Conservation (phyloP, 345 rosid species). For the Psidium guajava region DNA sequence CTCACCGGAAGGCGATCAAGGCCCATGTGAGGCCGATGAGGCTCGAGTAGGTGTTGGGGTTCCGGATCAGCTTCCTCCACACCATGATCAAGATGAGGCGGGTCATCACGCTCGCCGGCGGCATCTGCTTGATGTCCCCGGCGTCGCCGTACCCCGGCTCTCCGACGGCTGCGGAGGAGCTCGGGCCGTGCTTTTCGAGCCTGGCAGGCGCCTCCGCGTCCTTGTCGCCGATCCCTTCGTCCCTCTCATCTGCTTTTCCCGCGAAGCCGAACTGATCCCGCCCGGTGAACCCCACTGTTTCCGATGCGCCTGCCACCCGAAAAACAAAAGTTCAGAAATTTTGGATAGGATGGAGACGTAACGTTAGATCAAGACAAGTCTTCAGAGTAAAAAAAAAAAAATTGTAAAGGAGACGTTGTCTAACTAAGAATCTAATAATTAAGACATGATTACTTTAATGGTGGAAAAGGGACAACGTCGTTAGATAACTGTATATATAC, state of each 20-base stretch:
- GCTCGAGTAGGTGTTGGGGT: slow-evolving; percentile 96
- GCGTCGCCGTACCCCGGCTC: slow-evolving; percentile 15
- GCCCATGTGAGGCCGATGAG: slow-evolving; percentile 86
- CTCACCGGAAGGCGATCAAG: slow-evolving; percentile 70
- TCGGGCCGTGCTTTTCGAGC: slow-evolving; percentile 45
- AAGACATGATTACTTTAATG: not conserved
- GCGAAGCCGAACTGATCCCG: slow-evolving; percentile 38
- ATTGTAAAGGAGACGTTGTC: not conserved
- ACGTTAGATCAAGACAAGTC: not conserved
- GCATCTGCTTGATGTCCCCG: slow-evolving; percentile 43
- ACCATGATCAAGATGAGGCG: slow-evolving; percentile 92
- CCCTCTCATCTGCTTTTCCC: slow-evolving; percentile 40
- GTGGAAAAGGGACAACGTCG: not conserved
- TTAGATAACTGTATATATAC: slow-evolving; percentile 12
- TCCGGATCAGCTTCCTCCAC: slow-evolving; percentile 90
- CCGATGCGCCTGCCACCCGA: slow-evolving; percentile 22
- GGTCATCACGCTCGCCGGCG: slow-evolving; percentile 93
- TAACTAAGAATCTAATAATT: not conserved
- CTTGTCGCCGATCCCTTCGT: slow-evolving; percentile 7
- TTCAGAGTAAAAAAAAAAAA: not conserved
- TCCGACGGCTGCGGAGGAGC: slow-evolving; percentile 40
- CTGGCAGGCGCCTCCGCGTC: slow-evolving; percentile 37
- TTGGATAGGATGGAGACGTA: not conserved
- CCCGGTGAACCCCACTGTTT: slow-evolving; percentile 34
- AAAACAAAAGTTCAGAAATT: not conserved